phyloP scores from a whole-genome alignment of 352 stramenopile species.

The Halophytophthora batemanensis region DNA sequence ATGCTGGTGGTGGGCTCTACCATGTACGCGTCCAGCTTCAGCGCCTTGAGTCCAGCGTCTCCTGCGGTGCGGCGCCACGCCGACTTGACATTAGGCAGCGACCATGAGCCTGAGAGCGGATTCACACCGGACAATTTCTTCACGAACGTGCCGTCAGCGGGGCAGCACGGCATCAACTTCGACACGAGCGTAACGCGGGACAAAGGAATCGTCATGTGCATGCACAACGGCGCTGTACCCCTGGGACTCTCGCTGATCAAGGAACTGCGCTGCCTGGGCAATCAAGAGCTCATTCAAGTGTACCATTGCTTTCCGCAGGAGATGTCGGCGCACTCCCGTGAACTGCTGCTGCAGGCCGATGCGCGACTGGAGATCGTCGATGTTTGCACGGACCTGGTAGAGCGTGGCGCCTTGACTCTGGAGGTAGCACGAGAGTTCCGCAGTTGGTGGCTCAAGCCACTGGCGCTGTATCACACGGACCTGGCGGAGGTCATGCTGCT shows the following conservation, averaged over 20 bases:
- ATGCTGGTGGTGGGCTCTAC: slow-evolving; percentile 10
- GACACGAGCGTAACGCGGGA: slow-evolving; percentile 14
- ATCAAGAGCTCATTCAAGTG: slow-evolving; percentile 35
- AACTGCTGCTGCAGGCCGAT: slow-evolving; percentile 15
- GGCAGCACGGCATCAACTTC: slow-evolving; percentile 13
- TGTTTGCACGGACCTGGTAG: slow-evolving; percentile 27
- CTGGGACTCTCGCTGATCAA: slow-evolving; percentile 32
- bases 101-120: slow-evolving; percentile 4
- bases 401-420: slow-evolving; percentile 11
- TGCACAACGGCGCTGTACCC: slow-evolving; percentile 25
- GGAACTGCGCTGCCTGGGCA: slow-evolving; percentile 26
- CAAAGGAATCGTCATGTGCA: slow-evolving; percentile 30
- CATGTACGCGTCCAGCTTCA: slow-evolving; percentile 13
- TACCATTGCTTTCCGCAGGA: slow-evolving; percentile 35
- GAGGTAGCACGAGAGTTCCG: slow-evolving; percentile 23
- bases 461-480: slow-evolving; percentile 32
- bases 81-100: background rate
- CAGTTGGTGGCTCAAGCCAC: slow-evolving; percentile 39
- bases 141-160: slow-evolving; percentile 9
- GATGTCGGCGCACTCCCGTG: slow-evolving; percentile 19
- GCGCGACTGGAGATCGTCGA: slow-evolving; percentile 32
- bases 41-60: background rate
- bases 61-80: too few species aligned
- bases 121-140: too few species aligned
- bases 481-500: slow-evolving; percentile 32